These are phyloP conservation scores for Linum tenue DNA, from an alignment of 345 rosid genomes.

Conservation along the genomic window DNA sequence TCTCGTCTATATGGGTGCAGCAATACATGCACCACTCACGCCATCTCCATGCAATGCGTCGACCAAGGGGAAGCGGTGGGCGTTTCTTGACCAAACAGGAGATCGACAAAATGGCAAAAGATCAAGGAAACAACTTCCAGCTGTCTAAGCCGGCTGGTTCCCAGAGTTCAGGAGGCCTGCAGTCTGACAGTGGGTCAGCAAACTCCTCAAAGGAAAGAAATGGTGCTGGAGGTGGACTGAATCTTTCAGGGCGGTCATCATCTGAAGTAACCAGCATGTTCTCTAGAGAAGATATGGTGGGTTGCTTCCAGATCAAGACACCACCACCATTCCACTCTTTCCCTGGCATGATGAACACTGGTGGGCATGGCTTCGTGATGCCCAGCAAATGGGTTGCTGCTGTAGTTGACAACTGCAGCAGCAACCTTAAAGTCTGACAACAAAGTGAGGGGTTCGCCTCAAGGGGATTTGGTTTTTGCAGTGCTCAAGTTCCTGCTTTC, in stretches of 20 bases:
- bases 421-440: conserved; percentile 51
- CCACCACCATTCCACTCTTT: conserved; percentile 34
- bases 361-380: conserved; percentile 42
- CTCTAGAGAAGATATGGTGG: conserved; percentile 27
- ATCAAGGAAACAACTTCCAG: conserved; percentile 13
- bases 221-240: conserved; percentile 18
- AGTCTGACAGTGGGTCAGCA: conserved; percentile 55
- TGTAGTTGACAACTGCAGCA: conserved; percentile 42
- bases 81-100: conserved; percentile 73
- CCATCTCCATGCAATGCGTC: conserved; percentile 92
- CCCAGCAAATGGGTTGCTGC: conserved; percentile 69
- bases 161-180: conserved; percentile 69
- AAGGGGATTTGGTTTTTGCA: conserved; percentile 16
- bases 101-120: conserved; percentile 16
- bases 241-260: background rate
- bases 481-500: conserved; percentile 10
- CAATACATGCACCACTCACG: conserved; percentile 89
- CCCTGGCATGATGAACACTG: conserved; percentile 31
- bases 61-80: conserved; percentile 96
- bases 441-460: conserved; percentile 10
- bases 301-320: conserved; percentile 26
- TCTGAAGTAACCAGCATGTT: conserved; percentile 75
- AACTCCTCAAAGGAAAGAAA: conserved; percentile 50
- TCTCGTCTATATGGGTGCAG: conserved; percentile 24
- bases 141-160: conserved; percentile 47